Evolutionary conservation across 2,329 filamentous ascomycete species (phyloP).

Genomic region (Periglandula ipomoeae): DNA sequence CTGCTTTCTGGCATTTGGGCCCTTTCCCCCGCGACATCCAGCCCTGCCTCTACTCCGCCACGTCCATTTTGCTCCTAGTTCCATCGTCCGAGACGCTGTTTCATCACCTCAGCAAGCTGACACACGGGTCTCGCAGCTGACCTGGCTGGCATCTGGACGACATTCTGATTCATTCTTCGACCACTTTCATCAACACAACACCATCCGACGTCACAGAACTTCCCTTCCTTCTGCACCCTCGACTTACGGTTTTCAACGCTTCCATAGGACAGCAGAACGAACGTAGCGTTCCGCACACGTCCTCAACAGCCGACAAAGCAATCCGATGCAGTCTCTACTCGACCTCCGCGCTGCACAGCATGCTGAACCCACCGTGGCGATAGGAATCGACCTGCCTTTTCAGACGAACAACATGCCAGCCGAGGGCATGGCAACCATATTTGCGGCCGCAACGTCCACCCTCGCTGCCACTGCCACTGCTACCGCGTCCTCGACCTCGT

Average conservation of each 20-base stretch:
- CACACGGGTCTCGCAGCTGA: neutral
- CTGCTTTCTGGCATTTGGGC: neutral
- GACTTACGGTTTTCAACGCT: neutral
- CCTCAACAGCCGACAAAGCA: neutral
- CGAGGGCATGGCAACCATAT: constrained; percentile 9
- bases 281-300: neutral
- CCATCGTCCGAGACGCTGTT: neutral
- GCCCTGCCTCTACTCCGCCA: neutral
- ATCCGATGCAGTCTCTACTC: constrained; percentile 4
- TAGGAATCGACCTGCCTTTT: constrained; percentile 12
- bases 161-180: no score
- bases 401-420: constrained; percentile 4
- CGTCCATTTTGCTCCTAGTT: neutral
- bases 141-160: no score
- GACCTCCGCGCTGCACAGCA: constrained; percentile 5
- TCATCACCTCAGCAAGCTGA: constrained; percentile 1
- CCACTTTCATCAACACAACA: no score
- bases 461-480: constrained; percentile 18
- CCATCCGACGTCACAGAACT: no score
- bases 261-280: neutral
- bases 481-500: constrained; percentile 17
- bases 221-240: neutral
- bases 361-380: neutral
- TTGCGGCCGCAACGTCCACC: constrained; percentile 9
- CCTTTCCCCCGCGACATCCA: neutral